Percentiles rank a stretch among this genome's conserved stretches.
phyloP scores from a whole-genome alignment of 2,329 filamentous ascomycete genomes.

The Penicillium sclerotiorum region DNA sequence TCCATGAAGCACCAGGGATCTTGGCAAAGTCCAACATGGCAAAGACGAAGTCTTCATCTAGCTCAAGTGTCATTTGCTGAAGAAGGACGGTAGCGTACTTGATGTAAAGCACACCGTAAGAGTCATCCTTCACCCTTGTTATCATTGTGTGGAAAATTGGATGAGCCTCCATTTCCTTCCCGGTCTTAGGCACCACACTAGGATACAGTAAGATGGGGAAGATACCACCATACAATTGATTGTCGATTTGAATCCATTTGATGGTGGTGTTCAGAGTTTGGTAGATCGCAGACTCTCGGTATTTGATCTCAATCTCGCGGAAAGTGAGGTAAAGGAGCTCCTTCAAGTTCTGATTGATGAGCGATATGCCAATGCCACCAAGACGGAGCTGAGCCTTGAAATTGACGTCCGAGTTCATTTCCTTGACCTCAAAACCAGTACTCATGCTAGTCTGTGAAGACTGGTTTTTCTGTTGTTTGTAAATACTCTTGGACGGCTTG shows the following conservation, averaged over 20 bases:
- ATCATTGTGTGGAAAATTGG: conserved; percentile 91
- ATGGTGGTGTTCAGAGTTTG: conserved; percentile 88
- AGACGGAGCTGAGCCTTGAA: conserved; percentile 88
- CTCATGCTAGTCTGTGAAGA: conserved; percentile 61
- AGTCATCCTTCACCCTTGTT: conserved; percentile 95
- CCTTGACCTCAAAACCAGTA: conserved; percentile 89
- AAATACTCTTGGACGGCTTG: conserved; percentile 88
- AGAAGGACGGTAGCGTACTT: conserved; percentile 94
- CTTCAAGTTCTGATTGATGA: conserved; percentile 88
- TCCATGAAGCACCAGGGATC: conserved; percentile 86
- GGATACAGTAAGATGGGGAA: conserved; percentile 98
- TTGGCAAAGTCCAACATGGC: conserved; percentile 93
- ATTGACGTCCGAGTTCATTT: conserved; percentile 81
- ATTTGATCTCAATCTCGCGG: conserved; percentile 85
- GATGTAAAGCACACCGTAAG: conserved; percentile 96
- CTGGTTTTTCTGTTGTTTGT: conserved; percentile 64
- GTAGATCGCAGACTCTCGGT: conserved; percentile 89
- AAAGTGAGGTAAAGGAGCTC: conserved; percentile 94
- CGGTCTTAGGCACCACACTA: conserved; percentile 95
- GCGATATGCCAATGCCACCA: conserved; percentile 86
- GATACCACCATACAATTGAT: conserved; percentile 95
- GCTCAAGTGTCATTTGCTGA: conserved; percentile 96
- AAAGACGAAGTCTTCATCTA: conserved; percentile 98
- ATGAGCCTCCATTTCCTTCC: conserved; percentile 93
- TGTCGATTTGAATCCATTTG: conserved; percentile 99